Conservation (phyloP, 257 asterid species). For the Cinchona pubescens region DNA sequence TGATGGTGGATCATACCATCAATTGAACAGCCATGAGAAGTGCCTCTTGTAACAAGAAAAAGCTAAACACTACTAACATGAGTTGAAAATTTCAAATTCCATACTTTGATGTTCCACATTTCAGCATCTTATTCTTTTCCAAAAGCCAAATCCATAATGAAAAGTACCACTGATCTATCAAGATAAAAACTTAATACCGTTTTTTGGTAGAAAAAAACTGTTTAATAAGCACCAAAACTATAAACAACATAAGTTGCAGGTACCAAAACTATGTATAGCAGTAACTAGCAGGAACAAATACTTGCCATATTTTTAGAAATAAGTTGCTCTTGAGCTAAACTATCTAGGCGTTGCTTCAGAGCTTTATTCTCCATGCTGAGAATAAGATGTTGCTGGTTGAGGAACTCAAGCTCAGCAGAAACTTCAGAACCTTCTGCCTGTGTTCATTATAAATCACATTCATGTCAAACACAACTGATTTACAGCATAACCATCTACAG, state of each 20-base stretch:
- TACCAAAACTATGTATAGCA: background rate
- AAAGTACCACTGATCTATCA: background rate
- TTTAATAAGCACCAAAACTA: background rate
- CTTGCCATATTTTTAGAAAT: slow-evolving; percentile 82
- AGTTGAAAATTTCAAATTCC: background rate
- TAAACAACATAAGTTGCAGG: background rate
- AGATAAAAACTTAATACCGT: background rate
- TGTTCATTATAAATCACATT: slow-evolving; percentile 22
- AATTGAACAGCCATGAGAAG: background rate
- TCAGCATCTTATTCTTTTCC: background rate
- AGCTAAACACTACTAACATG: background rate
- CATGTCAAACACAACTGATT: slow-evolving; percentile 18
- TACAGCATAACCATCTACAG: slow-evolving; percentile 9
- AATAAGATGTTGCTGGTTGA: slow-evolving; percentile 82
- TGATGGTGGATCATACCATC: background rate
- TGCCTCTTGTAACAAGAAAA: background rate
- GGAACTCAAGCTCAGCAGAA: slow-evolving; percentile 88
- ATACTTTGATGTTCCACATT: background rate
- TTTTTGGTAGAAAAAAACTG: background rate
- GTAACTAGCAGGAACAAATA: slow-evolving; percentile 13
- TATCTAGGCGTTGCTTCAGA: slow-evolving; percentile 82
- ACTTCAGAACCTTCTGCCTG: slow-evolving; percentile 88
- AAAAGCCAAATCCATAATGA: background rate
- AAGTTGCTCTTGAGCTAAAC: slow-evolving; percentile 82
- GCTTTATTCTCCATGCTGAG: slow-evolving; percentile 92